phyloP scores from a whole-genome alignment of 2,329 filamentous ascomycete genomes.

The Cordyceps fumosorosea region DNA sequence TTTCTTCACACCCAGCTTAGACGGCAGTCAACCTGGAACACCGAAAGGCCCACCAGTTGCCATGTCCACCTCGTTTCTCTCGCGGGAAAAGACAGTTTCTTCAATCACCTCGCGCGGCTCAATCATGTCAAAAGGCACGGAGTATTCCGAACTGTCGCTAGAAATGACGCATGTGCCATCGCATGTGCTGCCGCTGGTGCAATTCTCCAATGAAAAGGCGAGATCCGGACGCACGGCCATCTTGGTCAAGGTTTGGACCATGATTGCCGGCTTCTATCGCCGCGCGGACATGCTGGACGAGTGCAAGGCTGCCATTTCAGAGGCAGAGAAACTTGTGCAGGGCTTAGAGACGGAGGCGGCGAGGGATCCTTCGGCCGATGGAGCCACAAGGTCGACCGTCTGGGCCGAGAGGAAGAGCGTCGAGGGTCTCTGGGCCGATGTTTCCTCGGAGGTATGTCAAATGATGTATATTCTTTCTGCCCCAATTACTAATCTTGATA shows the following conservation, averaged over 20 bases:
- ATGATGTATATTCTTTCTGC: background rate
- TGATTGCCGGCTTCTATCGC: constrained; percentile 82
- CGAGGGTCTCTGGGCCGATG: constrained; percentile 78
- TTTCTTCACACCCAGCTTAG: constrained; percentile 43
- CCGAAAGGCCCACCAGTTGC: constrained; percentile 36
- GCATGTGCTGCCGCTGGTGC: constrained; percentile 43
- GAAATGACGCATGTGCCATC: constrained; percentile 39
- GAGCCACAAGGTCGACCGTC: constrained; percentile 55
- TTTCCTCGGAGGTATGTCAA: constrained; percentile 67
- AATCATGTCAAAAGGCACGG: constrained; percentile 32
- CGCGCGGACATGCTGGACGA: constrained; percentile 76
- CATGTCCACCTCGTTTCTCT: constrained; percentile 31
- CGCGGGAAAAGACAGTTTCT: constrained; percentile 35
- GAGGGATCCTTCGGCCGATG: constrained; percentile 54
- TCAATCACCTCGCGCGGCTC: constrained; percentile 42
- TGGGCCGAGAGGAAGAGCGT: constrained; percentile 79
- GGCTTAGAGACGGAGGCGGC: constrained; percentile 61
- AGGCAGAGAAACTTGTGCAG: constrained; percentile 72
- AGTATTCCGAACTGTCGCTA: constrained; percentile 32
- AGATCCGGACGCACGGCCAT: constrained; percentile 43
- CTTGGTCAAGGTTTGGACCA: constrained; percentile 78
- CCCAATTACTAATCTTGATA: constrained; percentile 26
- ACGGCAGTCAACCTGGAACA: constrained; percentile 35
- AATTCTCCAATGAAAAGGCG: constrained; percentile 49
- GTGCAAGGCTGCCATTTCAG: constrained; percentile 68